Evolutionary conservation across 2,329 filamentous ascomycete genomes (phyloP).

Genomic region (Saccharata proteae): DNA sequence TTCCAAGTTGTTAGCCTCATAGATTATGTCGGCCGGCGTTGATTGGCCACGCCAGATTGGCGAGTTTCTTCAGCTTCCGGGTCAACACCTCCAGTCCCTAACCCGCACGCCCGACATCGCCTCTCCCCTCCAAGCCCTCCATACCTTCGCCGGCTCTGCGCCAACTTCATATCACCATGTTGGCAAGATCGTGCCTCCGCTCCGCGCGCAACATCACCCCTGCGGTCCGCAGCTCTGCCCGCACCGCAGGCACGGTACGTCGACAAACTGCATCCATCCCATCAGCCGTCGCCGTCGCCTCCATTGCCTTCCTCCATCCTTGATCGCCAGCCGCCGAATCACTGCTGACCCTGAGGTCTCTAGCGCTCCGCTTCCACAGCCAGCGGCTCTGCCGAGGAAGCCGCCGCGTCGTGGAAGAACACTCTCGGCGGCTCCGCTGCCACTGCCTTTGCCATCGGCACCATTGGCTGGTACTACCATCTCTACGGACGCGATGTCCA

Average conservation of each 20-base stretch:
- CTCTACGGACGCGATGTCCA: constrained; percentile 80
- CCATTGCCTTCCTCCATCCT: constrained; percentile 8
- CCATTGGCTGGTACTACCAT: constrained; percentile 94
- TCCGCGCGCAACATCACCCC: constrained; percentile 74
- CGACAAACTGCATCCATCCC: constrained; percentile 18
- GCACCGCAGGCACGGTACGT: constrained; percentile 35
- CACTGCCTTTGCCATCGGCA: constrained; percentile 75
- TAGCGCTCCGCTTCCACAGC: constrained; percentile 56
- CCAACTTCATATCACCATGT: constrained; percentile 53
- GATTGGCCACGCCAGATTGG: too few species aligned
- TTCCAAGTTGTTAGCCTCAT: too few species aligned
- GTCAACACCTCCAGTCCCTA: too few species aligned
- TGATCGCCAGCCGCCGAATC: constrained; percentile 11
- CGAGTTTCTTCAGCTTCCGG: too few species aligned
- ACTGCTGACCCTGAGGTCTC: constrained; percentile 20
- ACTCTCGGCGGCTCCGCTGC: constrained; percentile 80
- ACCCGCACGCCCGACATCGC: constrained; percentile 11
- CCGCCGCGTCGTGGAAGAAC: constrained; percentile 67
- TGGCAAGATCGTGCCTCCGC: constrained; percentile 85
- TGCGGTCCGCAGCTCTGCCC: constrained; percentile 54
- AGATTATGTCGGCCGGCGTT: too few species aligned
- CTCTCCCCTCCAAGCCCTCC: constrained; percentile 23
- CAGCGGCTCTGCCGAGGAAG: constrained; percentile 54
- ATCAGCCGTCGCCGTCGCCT: constrained; percentile 17
- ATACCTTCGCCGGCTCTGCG: constrained; percentile 21